Percentiles rank a stretch among this genome's conserved stretches.
phyloP scores from a whole-genome alignment of 352 stramenopile species.

The Globisporangium camurandrum region DNA sequence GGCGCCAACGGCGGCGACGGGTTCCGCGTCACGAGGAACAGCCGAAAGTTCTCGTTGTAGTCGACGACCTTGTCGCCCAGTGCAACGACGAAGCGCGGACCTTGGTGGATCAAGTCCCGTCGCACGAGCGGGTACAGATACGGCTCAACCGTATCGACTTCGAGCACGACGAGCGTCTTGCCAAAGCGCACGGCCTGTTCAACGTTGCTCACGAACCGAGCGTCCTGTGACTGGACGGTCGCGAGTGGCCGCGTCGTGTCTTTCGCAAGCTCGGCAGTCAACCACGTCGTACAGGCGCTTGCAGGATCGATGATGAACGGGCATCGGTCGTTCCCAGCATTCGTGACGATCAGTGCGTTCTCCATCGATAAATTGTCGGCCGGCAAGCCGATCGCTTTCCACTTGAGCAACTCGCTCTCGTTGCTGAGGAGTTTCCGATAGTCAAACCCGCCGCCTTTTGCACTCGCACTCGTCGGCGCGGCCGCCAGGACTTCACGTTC shows the following conservation, averaged over 20 bases:
- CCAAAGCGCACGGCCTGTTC: slow-evolving; percentile 94
- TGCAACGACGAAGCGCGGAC: slow-evolving; percentile 86
- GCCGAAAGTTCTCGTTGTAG: slow-evolving; percentile 93
- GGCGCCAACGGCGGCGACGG: slow-evolving; percentile 83
- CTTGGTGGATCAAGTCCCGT: slow-evolving; percentile 87
- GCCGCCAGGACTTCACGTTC: slow-evolving; percentile 49
- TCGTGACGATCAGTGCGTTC: slow-evolving; percentile 89
- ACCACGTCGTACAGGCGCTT: slow-evolving; percentile 81
- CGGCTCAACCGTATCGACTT: slow-evolving; percentile 89
- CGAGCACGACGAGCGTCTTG: slow-evolving; percentile 92
- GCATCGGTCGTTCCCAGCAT: slow-evolving; percentile 65
- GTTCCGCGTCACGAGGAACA: slow-evolving; percentile 90
- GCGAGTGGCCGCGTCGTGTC: slow-evolving; percentile 83
- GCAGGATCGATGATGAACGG: slow-evolving; percentile 95
- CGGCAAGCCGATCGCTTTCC: slow-evolving; percentile 90
- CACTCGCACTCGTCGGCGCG: slow-evolving; percentile 13
- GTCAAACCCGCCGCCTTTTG: slow-evolving; percentile 57
- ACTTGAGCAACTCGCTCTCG: slow-evolving; percentile 90
- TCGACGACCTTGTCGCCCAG: slow-evolving; percentile 92
- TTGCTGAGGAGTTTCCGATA: slow-evolving; percentile 86
- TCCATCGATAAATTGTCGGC: slow-evolving; percentile 92
- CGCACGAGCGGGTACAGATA: slow-evolving; percentile 91
- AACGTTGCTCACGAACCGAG: slow-evolving; percentile 87
- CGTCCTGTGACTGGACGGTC: slow-evolving; percentile 79
- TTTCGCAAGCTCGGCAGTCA: slow-evolving; percentile 85